Evolutionary conservation across 106 monocot species (phyloP), one percentile per base, ranked within the genome.

Genomic region (Dendrobium huoshanense): DNA sequence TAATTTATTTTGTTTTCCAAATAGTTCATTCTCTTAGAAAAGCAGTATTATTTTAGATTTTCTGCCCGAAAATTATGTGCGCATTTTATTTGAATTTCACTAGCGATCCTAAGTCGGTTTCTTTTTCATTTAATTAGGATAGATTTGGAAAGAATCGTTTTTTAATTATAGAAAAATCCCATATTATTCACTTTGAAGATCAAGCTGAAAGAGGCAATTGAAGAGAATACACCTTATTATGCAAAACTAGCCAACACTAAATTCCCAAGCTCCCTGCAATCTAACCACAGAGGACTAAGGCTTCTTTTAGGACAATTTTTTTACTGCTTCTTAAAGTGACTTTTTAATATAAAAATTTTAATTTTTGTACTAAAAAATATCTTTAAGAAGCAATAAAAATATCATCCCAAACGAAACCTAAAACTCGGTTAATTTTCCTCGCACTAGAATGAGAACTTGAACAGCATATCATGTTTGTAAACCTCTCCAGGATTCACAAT

Each of bases 381-480:
- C 31, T 31, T 31, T 31, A 31, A 31, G 31, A 31, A 31, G 1
- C 31, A 31, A 31, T 31, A 31, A 31, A 31, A 31, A 31, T 31
- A 1, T 31, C 31, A 31, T 31, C 31, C 31, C 31, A 31, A 31
- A 31, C 0, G 1, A 31, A 31, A 1, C 31, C 31, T 31, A 31
- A 31, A 31, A 31, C 31, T 61, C 6, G 5, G 8, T 5, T 2
- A 8, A 13, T 37, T 16, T 70, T 70, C 70, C 70, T 31, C 3
- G 11, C 19, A 74, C 58, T 27, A 81, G 24, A 80, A 80, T 11
- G 93, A 88, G 77, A 93, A 93, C 83, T 85, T 90, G 75, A 75
- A 93, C 41, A 85, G 73, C 88, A 93, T 93, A 9, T 88, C 59
- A 78, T 93, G 93, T 67, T 22, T 81, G 80, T 93, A 93, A 27